Evolutionary conservation across 2,329 filamentous ascomycete genomes (phyloP).

Genomic region (Tolypocladium ovalisporum): DNA sequence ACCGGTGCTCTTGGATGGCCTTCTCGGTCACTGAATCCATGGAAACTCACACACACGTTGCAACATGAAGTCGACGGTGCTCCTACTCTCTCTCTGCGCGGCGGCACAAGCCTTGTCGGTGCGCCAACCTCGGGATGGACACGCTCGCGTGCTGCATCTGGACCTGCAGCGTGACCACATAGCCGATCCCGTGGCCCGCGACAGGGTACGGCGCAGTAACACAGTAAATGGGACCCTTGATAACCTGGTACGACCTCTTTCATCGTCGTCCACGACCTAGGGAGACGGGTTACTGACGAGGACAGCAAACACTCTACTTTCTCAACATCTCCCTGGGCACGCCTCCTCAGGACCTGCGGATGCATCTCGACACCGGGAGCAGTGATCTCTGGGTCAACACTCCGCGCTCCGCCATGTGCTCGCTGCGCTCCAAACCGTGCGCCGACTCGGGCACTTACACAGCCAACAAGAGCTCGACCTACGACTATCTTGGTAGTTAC

Average conservation of each 20-base stretch:
- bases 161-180: conserved; percentile 26
- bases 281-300: not conserved
- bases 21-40: not conserved
- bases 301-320: conserved; percentile 51
- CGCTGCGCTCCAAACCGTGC: conserved; percentile 38
- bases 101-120: conserved; percentile 12
- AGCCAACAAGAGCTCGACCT: conserved; percentile 65
- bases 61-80: conserved; percentile 25
- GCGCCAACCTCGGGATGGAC: conserved; percentile 16
- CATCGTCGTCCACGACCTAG: not conserved
- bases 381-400: conserved; percentile 65
- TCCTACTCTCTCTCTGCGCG: conserved; percentile 10
- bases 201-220: conserved; percentile 29
- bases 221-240: conserved; percentile 36
- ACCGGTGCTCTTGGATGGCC: not conserved
- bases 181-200: conserved; percentile 29
- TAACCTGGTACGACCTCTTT: conserved; percentile 34
- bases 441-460: conserved; percentile 53
- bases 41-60: not conserved
- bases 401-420: conserved; percentile 48
- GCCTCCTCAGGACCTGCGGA: conserved; percentile 42
- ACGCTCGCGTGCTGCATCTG: conserved; percentile 34
- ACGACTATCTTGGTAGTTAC: conserved; percentile 57
- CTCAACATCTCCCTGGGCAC: conserved; percentile 54
- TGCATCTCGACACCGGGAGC: conserved; percentile 59